Percentiles rank a stretch among this genome's conserved stretches.
These are phyloP conservation scores for Chenopodium berlandieri DNA, from an alignment of 148 eudicot genomes.

Conservation along the genomic window DNA sequence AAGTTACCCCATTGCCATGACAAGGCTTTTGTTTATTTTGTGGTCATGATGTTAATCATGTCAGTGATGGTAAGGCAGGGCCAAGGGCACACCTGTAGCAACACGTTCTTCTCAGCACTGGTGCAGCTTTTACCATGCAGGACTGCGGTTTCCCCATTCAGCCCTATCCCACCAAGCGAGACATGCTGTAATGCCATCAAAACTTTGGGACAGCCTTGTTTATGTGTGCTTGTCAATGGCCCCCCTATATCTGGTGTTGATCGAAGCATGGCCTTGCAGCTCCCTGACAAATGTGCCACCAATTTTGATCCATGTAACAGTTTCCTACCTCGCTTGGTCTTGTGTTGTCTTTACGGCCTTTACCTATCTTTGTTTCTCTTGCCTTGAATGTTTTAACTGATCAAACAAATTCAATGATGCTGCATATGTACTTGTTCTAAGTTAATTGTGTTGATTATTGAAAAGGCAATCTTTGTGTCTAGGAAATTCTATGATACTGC, in stretches of 20 bases:
- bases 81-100: slow-evolving; percentile 48
- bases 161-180: slow-evolving; percentile 77
- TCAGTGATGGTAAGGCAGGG: slow-evolving; percentile 37
- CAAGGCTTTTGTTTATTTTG: slow-evolving; percentile 21
- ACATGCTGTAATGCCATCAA: slow-evolving; percentile 74
- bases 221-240: slow-evolving; percentile 82
- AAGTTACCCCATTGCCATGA: slow-evolving; percentile 18
- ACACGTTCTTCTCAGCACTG: slow-evolving; percentile 80
- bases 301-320: slow-evolving; percentile 73
- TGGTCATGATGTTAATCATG: slow-evolving; percentile 34
- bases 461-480: neutral
- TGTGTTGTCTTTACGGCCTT: neutral
- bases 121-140: slow-evolving; percentile 90
- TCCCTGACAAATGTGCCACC: slow-evolving; percentile 73
- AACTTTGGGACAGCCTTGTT: slow-evolving; percentile 78
- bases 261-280: slow-evolving; percentile 85
- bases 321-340: slow-evolving; percentile 1
- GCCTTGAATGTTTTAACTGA: neutral
- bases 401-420: neutral
- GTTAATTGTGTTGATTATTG: neutral
- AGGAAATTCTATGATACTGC: neutral
- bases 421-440: neutral
- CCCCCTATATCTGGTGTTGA: slow-evolving; percentile 90
- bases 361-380: neutral
- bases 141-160: slow-evolving; percentile 65